Base-by-base conservation (phyloP, 2,329 filamentous ascomycete species). In the Blumeria graminis region DNA sequence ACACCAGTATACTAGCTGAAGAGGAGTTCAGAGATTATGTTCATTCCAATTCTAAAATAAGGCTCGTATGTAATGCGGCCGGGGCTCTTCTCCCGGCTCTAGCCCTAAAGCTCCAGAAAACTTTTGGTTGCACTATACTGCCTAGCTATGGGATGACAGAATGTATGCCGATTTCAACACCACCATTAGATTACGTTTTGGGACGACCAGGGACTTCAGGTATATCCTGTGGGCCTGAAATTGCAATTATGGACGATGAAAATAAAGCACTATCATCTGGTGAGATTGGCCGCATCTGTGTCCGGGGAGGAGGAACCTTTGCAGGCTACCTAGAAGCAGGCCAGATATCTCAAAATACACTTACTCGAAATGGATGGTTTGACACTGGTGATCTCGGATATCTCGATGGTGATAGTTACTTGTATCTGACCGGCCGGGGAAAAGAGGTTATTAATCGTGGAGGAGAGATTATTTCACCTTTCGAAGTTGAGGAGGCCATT, bases 361-460 rank as follows among this genome's bases (percentile, higher is more conserved):
- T 78, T 59, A 74, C 69, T 38, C 58, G 63, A 5, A 84, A 89
- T 61, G 86, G 86, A 1, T 94, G 80, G 72, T 94, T 93, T 73
- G 87, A 82, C 68, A 94, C 88, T 0, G 88, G 88, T 3, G 88
- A 94, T 63, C 79, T 94, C 41, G 84, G 86, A 6, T 81, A 83
- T 61, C 77, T 84, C 62, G 84, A 93, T 65, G 70, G 75, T 54
- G 74, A 84, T 56, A 83, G 83, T 46, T 85, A 92, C 64, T 84
- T 92, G 63, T 94, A 81, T 71, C 87, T 93, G 65, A 92, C 87
- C 0, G 88, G 94, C 65, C 81, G 88, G 13, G 73, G 86, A 45
- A 86, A 85, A 70, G 76, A 79, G 67, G 63, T 79, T 59, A 78
- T 80, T 64, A 74, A 74, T 61, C 71, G 75, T 10, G 76, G 75